Evolutionary conservation across 768 basidiomycete genomes (phyloP), one percentile per base, ranked within the genome.

Genomic region (Termitomyces sp.): DNA sequence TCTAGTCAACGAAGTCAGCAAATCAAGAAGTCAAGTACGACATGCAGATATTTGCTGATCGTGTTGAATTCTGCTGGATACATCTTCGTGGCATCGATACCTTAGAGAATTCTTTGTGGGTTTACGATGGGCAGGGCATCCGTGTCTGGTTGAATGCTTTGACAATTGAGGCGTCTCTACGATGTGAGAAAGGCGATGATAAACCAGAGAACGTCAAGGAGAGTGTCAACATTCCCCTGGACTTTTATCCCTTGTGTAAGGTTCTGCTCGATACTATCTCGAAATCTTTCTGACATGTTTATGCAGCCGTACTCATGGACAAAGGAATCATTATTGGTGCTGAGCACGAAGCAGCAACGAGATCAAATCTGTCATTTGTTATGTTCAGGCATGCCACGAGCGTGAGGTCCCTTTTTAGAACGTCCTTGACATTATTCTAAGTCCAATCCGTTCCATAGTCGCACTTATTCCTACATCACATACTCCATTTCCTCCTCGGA

Each of bases 51-150:
- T 88, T 99, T 47, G 94, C 96, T 0, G 93, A 97, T 61, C 85
- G 88, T n/a, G 92, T 98, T 63, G 96, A 99, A 69, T 95, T 97
- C 68, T 99, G 95, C 72, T 99, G 96, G 96, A 97, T 95, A 56
- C 96, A 98, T 77, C 78, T 99, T 46, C 85, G 90, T 41, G 96
- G 96, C 1, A 93, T 99, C 43, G 91, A 89, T 6, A 85, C 92
- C 2, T 75, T 99, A 50, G 96, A 98, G 70, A 99, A 99, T 74
- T 98, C 95, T 6, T 77, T 99, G 23, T 99, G 96, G 96, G 96
- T 88, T 1, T 99, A 93, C 71, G 96, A 98, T 63, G 96, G 95
- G 3, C 80, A 84, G 60, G 85, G 85, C 10, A 89, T 99, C 65
- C 79, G 94, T 33, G 87, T 98, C 16, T 99, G 97, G 97, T 77